Percentiles rank a stretch among this genome's conserved stretches.
Evolutionary conservation across 148 eudicot species (phyloP).

Genomic region (Agrostemma githago): DNA sequence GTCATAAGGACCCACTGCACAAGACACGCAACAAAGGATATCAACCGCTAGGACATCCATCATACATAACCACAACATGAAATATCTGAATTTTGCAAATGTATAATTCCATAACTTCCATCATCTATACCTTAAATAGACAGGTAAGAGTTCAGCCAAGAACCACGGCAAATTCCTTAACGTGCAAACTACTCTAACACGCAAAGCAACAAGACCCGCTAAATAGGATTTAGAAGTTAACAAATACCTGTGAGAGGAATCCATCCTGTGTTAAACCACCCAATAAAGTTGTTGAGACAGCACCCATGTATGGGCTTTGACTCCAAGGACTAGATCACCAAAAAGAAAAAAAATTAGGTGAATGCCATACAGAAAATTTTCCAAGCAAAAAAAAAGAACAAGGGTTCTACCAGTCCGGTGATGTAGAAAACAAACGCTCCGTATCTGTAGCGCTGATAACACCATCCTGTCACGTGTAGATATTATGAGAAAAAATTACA

Average conservation of each 20-base stretch:
- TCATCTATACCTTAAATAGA: not conserved
- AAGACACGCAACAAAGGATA: slow-evolving; percentile 3
- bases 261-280: slow-evolving; percentile 73
- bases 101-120: not conserved
- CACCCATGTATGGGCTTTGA: slow-evolving; percentile 67
- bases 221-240: not conserved
- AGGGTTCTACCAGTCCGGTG: slow-evolving; percentile 67
- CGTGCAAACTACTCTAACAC: not conserved
- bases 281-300: slow-evolving; percentile 69
- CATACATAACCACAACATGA: not conserved
- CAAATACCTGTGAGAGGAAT: slow-evolving; percentile 63
- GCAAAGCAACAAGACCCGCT: not conserved
- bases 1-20: slow-evolving; percentile 92
- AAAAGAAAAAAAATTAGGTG: slow-evolving; percentile 13
- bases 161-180: not conserved
- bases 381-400: not conserved
- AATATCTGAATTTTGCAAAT: not conserved
- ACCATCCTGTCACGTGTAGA: slow-evolving; percentile 50
- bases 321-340: slow-evolving; percentile 66
- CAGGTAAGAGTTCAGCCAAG: not conserved
- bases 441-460: slow-evolving; percentile 52
- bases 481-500: not conserved
- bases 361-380: not conserved
- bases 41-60: not conserved
- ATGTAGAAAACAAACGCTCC: slow-evolving; percentile 79